These are phyloP conservation scores for Chrysosporium queenslandicum DNA, from an alignment of 2,329 filamentous ascomycete genomes.

Conservation along the genomic window DNA sequence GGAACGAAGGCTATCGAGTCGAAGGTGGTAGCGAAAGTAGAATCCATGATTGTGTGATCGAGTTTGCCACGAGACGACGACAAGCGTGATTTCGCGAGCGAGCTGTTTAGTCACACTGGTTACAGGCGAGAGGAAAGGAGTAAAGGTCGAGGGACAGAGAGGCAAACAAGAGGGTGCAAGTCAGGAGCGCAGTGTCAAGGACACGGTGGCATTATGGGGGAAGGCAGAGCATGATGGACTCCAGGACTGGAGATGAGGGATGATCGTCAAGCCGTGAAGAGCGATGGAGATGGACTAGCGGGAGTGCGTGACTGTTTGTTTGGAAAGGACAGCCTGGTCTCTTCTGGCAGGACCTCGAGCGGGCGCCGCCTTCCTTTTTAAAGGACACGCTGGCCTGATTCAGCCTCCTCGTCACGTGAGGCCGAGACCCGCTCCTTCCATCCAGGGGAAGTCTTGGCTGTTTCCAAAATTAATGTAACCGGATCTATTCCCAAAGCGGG, in stretches of 20 bases:
- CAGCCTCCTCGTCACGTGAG: constrained; percentile 2
- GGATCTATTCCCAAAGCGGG: not conserved
- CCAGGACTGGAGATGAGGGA: not conserved
- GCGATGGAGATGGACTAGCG: not conserved
- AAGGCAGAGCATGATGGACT: constrained; percentile 22
- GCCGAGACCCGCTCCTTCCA: not conserved
- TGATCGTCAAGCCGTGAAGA: constrained; percentile 1
- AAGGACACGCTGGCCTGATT: constrained; percentile 27
- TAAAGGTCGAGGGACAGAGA: not conserved
- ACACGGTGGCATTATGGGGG: constrained; percentile 32
- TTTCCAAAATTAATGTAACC: constrained; percentile 4
- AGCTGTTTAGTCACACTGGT: not conserved
- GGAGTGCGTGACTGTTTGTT: not conserved
- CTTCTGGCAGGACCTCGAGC: constrained; percentile 15
- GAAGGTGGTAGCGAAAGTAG: constrained; percentile 24
- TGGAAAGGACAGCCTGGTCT: constrained; percentile 31
- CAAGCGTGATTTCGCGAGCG: not conserved
- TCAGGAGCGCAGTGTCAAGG: constrained; percentile 16
- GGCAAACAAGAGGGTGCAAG: constrained; percentile 12
- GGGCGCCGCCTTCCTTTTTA: constrained; percentile 27
- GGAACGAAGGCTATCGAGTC: constrained; percentile 28
- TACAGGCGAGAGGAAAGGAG: not conserved
- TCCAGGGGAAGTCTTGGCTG: constrained; percentile 2
- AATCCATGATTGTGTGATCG: constrained; percentile 22
- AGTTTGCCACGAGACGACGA: not conserved